Conservation (phyloP, 208 protist genomes). For the Leptomonas pyrrhocoris region DNA sequence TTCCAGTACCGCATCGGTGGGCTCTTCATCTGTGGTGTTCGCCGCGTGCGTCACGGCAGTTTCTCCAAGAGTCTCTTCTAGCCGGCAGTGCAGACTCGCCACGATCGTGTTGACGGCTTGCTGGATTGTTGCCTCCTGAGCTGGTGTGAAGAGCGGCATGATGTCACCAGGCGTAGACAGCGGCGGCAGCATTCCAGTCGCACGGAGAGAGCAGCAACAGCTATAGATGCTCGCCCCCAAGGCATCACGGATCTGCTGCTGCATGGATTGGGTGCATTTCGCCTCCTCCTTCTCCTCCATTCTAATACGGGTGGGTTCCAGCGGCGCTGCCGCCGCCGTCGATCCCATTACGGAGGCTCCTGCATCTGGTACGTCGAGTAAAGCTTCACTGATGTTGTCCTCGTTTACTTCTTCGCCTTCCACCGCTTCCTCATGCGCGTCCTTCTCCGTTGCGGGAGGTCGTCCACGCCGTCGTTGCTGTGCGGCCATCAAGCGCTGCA, state of each 20-base stretch:
- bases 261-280: not conserved
- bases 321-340: not conserved
- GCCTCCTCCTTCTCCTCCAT: not conserved
- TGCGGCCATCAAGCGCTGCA: not conserved
- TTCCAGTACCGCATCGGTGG: no score
- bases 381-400: not conserved
- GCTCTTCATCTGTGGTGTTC: no score
- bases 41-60: no score
- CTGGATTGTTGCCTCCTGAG: slow-evolving; percentile 3
- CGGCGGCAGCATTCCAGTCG: slow-evolving; percentile 8
- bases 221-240: slow-evolving; percentile 16
- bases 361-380: not conserved
- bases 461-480: not conserved
- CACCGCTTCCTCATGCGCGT: not conserved
- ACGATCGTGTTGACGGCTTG: not conserved
- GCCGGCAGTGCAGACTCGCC: not conserved
- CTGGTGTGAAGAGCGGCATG: not conserved
- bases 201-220: slow-evolving; percentile 23
- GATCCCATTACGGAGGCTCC: no score
- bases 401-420: not conserved
- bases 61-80: not conserved
- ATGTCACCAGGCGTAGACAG: not conserved
- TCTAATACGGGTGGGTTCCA: not conserved
- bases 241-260: slow-evolving; percentile 1
- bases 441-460: not conserved